These are phyloP conservation scores for Penicillium egyptiacum DNA, from an alignment of 495 filamentous ascomycete genomes.

Conservation along the genomic window DNA sequence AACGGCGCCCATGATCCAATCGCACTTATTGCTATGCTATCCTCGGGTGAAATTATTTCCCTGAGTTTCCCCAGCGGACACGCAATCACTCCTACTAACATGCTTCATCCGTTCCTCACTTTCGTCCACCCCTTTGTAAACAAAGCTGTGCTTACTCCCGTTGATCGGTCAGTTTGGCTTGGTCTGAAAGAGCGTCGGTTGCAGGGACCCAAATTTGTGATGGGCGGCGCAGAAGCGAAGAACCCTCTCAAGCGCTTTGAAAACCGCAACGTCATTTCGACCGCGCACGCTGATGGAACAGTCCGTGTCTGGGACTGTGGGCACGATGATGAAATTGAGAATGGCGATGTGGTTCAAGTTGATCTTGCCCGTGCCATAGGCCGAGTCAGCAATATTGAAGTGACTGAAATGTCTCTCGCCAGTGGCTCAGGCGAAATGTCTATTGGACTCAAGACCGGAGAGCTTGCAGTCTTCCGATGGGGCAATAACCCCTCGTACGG, in stretches of 20 bases:
- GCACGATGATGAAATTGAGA: slow-evolving; percentile 89
- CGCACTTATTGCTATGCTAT: slow-evolving; percentile 72
- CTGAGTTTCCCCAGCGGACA: slow-evolving; percentile 89
- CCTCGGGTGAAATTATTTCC: slow-evolving; percentile 83
- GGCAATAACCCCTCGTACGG: slow-evolving; percentile 67
- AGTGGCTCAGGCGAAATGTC: slow-evolving; percentile 79
- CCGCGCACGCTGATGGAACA: slow-evolving; percentile 83
- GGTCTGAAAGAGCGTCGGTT: slow-evolving; percentile 77
- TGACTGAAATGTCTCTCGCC: slow-evolving; percentile 73
- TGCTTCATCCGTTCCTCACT: slow-evolving; percentile 78
- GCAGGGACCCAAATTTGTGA: slow-evolving; percentile 70
- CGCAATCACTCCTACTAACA: slow-evolving; percentile 86
- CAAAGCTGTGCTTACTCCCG: slow-evolving; percentile 59
- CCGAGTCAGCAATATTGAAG: slow-evolving; percentile 71
- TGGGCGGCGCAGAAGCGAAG: slow-evolving; percentile 69
- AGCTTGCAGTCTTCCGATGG: slow-evolving; percentile 88
- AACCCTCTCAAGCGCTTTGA: slow-evolving; percentile 73
- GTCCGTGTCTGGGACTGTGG: slow-evolving; percentile 88
- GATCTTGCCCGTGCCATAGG: slow-evolving; percentile 83
- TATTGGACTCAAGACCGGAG: slow-evolving; percentile 75
- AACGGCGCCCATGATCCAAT: slow-evolving; percentile 87
- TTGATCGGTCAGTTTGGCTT: slow-evolving; percentile 81
- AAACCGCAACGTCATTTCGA: slow-evolving; percentile 74
- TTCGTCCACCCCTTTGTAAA: slow-evolving; percentile 88
- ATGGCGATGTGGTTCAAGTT: slow-evolving; percentile 74